Base-by-base conservation (phyloP, 306 rosid species). In the Albizia julibrissin region DNA sequence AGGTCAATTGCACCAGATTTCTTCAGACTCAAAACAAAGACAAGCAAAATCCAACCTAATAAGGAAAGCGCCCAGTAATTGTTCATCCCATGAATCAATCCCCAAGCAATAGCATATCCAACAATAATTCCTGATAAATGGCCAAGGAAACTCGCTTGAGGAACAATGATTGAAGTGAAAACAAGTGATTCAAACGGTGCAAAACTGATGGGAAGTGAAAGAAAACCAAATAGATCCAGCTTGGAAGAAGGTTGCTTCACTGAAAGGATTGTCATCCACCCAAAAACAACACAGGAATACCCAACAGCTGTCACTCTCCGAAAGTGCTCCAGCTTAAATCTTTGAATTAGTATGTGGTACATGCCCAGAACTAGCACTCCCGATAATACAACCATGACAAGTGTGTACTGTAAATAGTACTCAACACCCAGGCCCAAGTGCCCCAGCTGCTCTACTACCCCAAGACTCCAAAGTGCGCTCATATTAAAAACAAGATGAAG, bases 401-500 rank as follows among this genome's bases (percentile, higher is more conserved):
- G 93, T 6, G 98, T 93, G 86, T 93, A 95, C 59, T 95, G 99
- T 82, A 95, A 93, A 89, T 95, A 95, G 85, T 90, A 95, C 79
- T 88, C 88, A 75, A 91, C 85, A 73, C 99, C 99, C 33, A 95
- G 90, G 54, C 98, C 99, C 66, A 91, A 33, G 80, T 84, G 87
- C 26, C 89, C 97, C 54, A 93, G 81, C 37, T 93, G 87, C 76
- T 95, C 99, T 10, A 93, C 92, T 22, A 85, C 90, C 40, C 98
- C 98, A 81, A 95, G 99, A 82, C 98, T 93, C 98, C 99, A 95
- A 76, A 95, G 95, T 10, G 99, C 99, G 80, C 96, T 95, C 98
- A 95, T 95, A 33, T 95, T 95, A 80, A 95, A 95, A 70, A 92
- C 99, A 82, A 95, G 92, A 87, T 95, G 99, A 86, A 95, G 83